Percentiles rank a stretch among this genome's conserved stretches.
Conservation (phyloP, 2,329 filamentous ascomycete genomes). For the Ilyonectria sp. region DNA sequence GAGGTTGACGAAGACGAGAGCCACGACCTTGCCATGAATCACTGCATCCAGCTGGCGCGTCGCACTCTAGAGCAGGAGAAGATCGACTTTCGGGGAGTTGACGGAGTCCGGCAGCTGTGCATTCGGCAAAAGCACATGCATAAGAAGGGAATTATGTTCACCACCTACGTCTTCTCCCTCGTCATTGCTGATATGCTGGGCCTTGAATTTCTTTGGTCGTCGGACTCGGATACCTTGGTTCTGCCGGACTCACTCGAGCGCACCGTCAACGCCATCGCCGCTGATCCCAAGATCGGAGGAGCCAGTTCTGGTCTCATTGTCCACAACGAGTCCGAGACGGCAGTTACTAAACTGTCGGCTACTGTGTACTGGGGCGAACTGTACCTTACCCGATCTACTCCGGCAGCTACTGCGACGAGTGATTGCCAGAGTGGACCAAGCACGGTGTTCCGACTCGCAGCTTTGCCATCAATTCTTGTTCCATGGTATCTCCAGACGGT, state of each 20-base stretch:
- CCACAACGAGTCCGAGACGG: slow-evolving; percentile 41
- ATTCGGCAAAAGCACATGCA: slow-evolving; percentile 45
- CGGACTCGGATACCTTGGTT: slow-evolving; percentile 46
- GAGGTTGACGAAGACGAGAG: slow-evolving; percentile 32
- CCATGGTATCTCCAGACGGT: slow-evolving; percentile 46
- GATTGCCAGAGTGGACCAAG: slow-evolving; percentile 47
- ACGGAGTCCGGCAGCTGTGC: slow-evolving; percentile 40
- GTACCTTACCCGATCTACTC: slow-evolving; percentile 44
- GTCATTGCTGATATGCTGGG: slow-evolving; percentile 44
- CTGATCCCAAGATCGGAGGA: slow-evolving; percentile 40
- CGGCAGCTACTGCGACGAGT: slow-evolving; percentile 43
- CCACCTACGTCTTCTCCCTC: slow-evolving; percentile 43
- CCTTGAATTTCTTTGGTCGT: slow-evolving; percentile 47
- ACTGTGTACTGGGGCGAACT: slow-evolving; percentile 48
- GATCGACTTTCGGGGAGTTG: slow-evolving; percentile 32
- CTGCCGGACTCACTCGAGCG: slow-evolving; percentile 37
- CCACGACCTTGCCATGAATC: slow-evolving; percentile 37
- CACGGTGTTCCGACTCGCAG: slow-evolving; percentile 42
- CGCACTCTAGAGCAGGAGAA: slow-evolving; percentile 37
- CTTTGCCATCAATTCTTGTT: slow-evolving; percentile 42
- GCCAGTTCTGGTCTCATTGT: slow-evolving; percentile 45
- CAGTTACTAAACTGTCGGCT: slow-evolving; percentile 39
- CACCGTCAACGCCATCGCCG: slow-evolving; percentile 40
- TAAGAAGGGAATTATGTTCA: slow-evolving; percentile 49
- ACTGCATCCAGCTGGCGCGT: slow-evolving; percentile 43